Percentiles rank a stretch among this genome's conserved stretches.
These are phyloP conservation scores for Flaveria robusta DNA, from an alignment of 129 eudicot species.

Conservation along the genomic window DNA sequence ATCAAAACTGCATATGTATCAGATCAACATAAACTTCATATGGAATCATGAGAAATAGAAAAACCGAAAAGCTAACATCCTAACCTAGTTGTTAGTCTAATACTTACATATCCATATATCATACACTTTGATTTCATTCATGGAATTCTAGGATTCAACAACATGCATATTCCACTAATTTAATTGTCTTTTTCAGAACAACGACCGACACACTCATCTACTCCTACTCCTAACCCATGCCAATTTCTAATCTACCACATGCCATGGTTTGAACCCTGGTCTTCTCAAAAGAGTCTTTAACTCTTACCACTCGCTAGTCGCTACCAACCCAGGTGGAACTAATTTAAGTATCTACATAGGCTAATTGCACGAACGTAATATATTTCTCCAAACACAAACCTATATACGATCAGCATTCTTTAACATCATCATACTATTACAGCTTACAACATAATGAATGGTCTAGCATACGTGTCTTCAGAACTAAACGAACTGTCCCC, in stretches of 20 bases:
- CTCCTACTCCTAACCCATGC: no score
- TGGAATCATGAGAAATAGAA: neutral
- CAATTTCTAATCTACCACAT: no score
- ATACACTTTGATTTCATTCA: constrained; percentile 5
- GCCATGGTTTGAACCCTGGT: no score
- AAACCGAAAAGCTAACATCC: neutral
- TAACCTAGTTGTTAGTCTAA: neutral
- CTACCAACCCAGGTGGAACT: neutral
- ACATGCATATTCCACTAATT: constrained; percentile 6
- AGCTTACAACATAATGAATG: neutral
- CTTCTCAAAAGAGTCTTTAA: no score
- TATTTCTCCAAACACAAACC: neutral
- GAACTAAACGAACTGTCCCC: neutral
- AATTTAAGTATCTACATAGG: no score
- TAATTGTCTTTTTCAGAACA: no score
- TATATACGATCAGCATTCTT: neutral
- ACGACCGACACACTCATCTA: no score
- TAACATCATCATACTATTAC: neutral
- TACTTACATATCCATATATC: neutral
- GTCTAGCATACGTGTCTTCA: no score
- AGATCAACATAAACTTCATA: constrained; percentile 6
- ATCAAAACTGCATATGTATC: neutral
- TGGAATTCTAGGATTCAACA: neutral
- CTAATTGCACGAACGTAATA: neutral
- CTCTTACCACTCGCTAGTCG: no score